These are phyloP conservation scores for Fraxinus quadrangulata DNA, from an alignment of 257 asterid genomes.

Conservation along the genomic window DNA sequence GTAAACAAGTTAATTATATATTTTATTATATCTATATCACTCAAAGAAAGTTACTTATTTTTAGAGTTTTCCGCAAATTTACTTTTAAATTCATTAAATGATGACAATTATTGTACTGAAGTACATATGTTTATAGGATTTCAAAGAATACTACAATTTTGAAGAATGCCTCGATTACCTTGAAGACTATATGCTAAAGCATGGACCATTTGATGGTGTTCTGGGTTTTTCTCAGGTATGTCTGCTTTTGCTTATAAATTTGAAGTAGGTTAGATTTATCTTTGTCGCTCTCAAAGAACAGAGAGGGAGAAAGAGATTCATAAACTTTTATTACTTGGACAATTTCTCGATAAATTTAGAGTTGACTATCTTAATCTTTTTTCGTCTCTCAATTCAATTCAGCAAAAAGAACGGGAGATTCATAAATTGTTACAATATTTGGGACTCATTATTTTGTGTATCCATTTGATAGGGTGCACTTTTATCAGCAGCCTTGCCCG, in stretches of 20 bases:
- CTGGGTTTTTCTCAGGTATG: constrained; percentile 47
- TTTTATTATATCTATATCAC: too few relatives aligned
- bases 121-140: constrained; percentile 19
- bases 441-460: not conserved
- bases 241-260: too few relatives aligned
- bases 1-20: too few relatives aligned
- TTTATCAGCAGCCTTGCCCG: constrained; percentile 41
- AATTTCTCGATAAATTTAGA: too few relatives aligned
- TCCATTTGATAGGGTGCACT: constrained; percentile 31
- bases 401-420: not conserved
- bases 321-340: too few relatives aligned
- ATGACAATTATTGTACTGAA: not conserved
- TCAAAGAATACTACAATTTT: constrained; percentile 33
- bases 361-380: too few relatives aligned
- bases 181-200: constrained; percentile 36
- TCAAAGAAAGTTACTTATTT: too few relatives aligned
- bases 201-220: constrained; percentile 48
- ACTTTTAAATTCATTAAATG: not conserved
- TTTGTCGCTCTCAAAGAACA: not conserved
- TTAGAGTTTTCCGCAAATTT: not conserved
- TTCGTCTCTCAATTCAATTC: too few relatives aligned
- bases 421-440: not conserved
- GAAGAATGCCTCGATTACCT: constrained; percentile 39
- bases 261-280: not conserved
- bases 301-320: not conserved